phyloP scores from a whole-genome alignment of 1,284 basidiomycete species.

The Phellopilus nigrolimitatus region DNA sequence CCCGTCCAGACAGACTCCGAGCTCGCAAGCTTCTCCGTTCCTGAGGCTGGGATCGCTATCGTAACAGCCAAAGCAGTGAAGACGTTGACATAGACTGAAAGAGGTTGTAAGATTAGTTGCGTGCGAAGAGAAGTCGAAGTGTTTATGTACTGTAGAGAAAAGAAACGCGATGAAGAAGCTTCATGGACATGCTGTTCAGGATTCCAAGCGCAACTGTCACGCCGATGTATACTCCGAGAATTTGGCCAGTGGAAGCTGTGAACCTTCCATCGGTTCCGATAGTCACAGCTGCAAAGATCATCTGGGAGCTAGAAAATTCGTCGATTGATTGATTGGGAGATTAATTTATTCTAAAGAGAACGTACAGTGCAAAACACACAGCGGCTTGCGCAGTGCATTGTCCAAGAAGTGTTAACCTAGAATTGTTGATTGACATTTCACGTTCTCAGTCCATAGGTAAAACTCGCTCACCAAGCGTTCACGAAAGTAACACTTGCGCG shows the following conservation, averaged over 20 bases:
- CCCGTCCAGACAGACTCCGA: constrained; percentile 21
- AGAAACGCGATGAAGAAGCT: constrained; percentile 17
- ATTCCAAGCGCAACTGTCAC: constrained; percentile 22
- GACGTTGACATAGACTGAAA: constrained; percentile 21
- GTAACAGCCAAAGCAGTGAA: constrained; percentile 20
- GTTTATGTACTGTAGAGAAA: constrained; percentile 17
- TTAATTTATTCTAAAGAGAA: too few species aligned
- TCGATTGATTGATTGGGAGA: too few species aligned
- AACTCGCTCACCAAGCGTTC: constrained; percentile 18
- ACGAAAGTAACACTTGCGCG: constrained; percentile 21
- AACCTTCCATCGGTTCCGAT: constrained; percentile 22
- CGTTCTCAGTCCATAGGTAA: too few species aligned
- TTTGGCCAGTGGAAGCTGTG: constrained; percentile 19
- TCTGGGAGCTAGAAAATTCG: constrained; percentile 20
- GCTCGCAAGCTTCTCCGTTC: constrained; percentile 15
- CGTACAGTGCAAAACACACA: constrained; percentile 22
- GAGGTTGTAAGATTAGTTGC: too few species aligned
- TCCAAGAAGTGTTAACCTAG: constrained; percentile 23
- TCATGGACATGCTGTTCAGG: constrained; percentile 22
- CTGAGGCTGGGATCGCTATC: constrained; percentile 19
- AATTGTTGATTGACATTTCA: too few species aligned
- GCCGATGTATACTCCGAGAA: constrained; percentile 20
- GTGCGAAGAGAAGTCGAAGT: too few species aligned
- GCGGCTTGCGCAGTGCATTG: constrained; percentile 22
- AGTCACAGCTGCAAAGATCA: constrained; percentile 25